Percentiles rank a stretch among this genome's conserved stretches.
Conservation (phyloP, 306 rosid species). For the Rosa rugosa region DNA sequence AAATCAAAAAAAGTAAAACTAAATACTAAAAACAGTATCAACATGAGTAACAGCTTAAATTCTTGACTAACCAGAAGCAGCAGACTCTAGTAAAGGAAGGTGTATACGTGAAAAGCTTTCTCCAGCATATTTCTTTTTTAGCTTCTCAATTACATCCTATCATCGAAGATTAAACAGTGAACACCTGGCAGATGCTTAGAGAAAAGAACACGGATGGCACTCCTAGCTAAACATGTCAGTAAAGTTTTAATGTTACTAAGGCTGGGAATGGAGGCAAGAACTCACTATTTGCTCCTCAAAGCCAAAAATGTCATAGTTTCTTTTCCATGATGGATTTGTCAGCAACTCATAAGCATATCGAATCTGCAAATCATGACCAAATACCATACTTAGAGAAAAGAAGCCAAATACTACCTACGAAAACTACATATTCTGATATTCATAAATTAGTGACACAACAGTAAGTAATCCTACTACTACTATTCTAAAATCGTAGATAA, state of each 20-base stretch:
- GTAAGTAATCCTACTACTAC: not conserved
- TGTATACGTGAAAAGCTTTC: slow-evolving; percentile 48
- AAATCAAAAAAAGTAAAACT: not conserved
- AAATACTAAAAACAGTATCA: slow-evolving; percentile 4
- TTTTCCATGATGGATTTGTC: slow-evolving; percentile 74
- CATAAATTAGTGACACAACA: too few relatives aligned
- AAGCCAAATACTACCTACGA: slow-evolving; percentile 12
- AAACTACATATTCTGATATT: not conserved
- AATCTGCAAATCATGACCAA: slow-evolving; percentile 45
- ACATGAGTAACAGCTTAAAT: slow-evolving; percentile 2
- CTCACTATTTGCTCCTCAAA: slow-evolving; percentile 82
- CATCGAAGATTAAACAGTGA: slow-evolving; percentile 23
- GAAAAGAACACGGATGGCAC: not conserved
- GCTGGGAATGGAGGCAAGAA: slow-evolving; percentile 20
- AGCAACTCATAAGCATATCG: slow-evolving; percentile 92
- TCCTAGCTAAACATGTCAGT: slow-evolving; percentile 2
- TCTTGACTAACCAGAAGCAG: slow-evolving; percentile 55
- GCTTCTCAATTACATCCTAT: slow-evolving; percentile 68
- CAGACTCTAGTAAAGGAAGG: slow-evolving; percentile 60
- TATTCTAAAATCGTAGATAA: not conserved
- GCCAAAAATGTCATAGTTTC: slow-evolving; percentile 76
- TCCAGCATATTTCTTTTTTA: slow-evolving; percentile 52
- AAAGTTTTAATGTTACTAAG: slow-evolving; percentile 5
- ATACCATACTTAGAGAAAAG: slow-evolving; percentile 14
- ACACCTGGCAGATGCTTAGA: not conserved